Conservation (phyloP, 225 moss, liverwort and hornwort genomes). For the Thuidium tamariscinum region DNA sequence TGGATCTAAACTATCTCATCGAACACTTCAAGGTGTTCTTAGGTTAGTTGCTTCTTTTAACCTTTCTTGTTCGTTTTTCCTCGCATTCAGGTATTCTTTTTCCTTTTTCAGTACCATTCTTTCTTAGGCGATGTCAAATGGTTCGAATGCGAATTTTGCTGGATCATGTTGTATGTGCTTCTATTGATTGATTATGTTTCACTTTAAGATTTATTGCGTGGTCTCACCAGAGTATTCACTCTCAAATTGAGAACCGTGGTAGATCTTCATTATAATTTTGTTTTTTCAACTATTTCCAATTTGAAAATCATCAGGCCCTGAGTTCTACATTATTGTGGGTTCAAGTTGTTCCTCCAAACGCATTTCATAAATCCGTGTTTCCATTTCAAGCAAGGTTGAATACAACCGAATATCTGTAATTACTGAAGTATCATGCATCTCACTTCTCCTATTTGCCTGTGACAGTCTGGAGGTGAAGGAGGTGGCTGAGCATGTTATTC, state of each 20-base stretch:
- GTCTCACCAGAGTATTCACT: neutral
- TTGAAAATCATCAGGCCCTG: neutral
- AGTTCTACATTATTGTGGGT: neutral
- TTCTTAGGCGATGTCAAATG: neutral
- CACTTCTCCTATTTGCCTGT: neutral
- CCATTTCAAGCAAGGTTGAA: neutral
- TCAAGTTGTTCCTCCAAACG: neutral
- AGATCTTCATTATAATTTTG: neutral
- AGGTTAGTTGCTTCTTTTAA: slow-evolving; percentile 11
- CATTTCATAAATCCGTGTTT: neutral
- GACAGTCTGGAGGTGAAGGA: slow-evolving; percentile 40
- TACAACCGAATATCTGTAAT: neutral
- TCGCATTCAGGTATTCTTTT: neutral
- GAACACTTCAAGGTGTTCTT: slow-evolving; percentile 40
- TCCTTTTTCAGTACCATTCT: neutral
- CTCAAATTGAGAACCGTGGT: neutral
- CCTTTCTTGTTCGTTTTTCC: neutral
- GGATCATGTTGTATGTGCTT: neutral
- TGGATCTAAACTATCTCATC: slow-evolving; percentile 36
- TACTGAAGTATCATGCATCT: neutral
- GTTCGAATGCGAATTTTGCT: neutral
- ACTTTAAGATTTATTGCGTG: neutral
- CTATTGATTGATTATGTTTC: neutral
- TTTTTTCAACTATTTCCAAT: neutral
- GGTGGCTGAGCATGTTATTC: slow-evolving; percentile 33